Base-by-base conservation (phyloP, 192 early-diverging fungal genomes). In the Bifiguratus adelaidae region DNA sequence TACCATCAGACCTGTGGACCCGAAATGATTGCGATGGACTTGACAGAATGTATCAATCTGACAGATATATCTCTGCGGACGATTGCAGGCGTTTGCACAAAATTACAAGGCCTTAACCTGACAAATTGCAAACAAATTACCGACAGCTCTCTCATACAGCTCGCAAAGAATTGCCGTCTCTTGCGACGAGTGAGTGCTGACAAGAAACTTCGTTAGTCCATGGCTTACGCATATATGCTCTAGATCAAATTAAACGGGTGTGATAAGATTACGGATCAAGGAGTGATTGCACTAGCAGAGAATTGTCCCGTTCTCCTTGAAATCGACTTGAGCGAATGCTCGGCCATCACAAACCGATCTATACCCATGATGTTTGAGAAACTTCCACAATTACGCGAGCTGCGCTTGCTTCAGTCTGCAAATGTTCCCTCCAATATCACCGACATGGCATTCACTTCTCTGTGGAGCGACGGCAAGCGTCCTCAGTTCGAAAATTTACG, bases 171-270 rank as follows among this genome's bases (percentile, higher is more conserved):
- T 5, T 78, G 76, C 43, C 38, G 48, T 18, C 51, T 53, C 23
- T 54, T 78, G 16, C 66, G 71, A 58, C 63, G 76, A 47, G 76
- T 78, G 68, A n/a, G n/a, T n/a, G n/a, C n/a, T n/a, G n/a, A n/a
- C n/a, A n/a, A n/a, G n/a, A n/a, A n/a, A n/a, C n/a, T n/a, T n/a
- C n/a, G n/a, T n/a, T n/a, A n/a, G n/a, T n/a, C n/a, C n/a, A n/a
- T n/a, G n/a, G n/a, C n/a, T n/a, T n/a, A n/a, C n/a, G n/a, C n/a
- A n/a, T n/a, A n/a, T n/a, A 26, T 48, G 27, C 28, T 21, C 9
- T 52, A 78, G 76, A 75, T 78, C 40, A 78, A 74, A 48, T 52
- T 78, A 18, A 74, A 58, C 47, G 61, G 65, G 40, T 78, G 72
- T 47, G 47, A 50, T 2, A 55, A 63, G 12, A 37, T 78, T 30